Percentiles rank a stretch among this genome's conserved stretches.
These are phyloP conservation scores for Neonectria ditissima DNA, from an alignment of 2,329 filamentous ascomycete species.

Conservation along the genomic window DNA sequence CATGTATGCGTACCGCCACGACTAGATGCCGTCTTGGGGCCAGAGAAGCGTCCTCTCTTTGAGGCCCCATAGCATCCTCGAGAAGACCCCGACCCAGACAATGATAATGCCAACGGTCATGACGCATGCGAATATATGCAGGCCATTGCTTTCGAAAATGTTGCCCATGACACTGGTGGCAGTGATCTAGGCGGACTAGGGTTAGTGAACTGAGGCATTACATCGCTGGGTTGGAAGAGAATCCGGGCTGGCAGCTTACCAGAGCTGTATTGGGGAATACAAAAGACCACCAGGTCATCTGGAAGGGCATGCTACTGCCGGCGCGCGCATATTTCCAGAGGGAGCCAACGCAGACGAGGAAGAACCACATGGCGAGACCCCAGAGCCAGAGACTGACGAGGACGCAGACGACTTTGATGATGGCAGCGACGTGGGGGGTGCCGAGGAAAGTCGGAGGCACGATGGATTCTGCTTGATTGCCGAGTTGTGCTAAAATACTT, in stretches of 20 bases:
- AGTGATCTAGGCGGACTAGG: constrained; percentile 57
- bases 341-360: constrained; percentile 81
- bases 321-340: constrained; percentile 74
- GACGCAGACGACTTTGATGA: constrained; percentile 62
- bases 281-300: constrained; percentile 89
- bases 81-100: constrained; percentile 76
- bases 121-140: constrained; percentile 75
- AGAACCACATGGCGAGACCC: constrained; percentile 87
- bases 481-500: constrained; percentile 55
- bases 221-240: background rate
- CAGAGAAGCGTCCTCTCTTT: constrained; percentile 76
- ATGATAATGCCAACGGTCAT: constrained; percentile 74
- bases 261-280: constrained; percentile 84
- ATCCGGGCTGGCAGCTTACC: constrained; percentile 44
- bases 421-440: constrained; percentile 55
- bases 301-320: constrained; percentile 74
- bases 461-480: constrained; percentile 56
- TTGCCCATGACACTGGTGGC: constrained; percentile 78
- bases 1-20: background rate
- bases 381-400: constrained; percentile 83
- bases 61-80: constrained; percentile 78
- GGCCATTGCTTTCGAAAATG: constrained; percentile 68
- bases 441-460: constrained; percentile 58
- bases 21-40: constrained; percentile 68
- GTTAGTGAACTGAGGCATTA: background rate